Evolutionary conservation across 2,329 filamentous ascomycete genomes (phyloP).

Genomic region (Ophiosphaerella narmari): DNA sequence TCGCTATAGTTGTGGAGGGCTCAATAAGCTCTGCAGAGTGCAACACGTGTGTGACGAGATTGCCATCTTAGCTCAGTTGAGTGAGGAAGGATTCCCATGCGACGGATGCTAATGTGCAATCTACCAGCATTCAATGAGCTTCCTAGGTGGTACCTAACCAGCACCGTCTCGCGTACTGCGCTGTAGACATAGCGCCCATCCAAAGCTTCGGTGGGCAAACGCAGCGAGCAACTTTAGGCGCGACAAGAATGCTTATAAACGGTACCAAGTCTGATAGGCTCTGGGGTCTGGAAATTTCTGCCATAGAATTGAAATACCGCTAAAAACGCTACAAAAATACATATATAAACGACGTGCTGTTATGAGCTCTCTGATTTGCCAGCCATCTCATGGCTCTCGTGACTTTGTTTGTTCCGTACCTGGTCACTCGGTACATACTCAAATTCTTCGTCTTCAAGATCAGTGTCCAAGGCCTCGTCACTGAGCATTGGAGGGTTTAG

Average conservation of each 20-base stretch:
- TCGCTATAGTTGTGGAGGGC: neutral
- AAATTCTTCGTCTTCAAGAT: constrained; percentile 32
- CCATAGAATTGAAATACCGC: neutral
- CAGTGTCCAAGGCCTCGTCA: constrained; percentile 46
- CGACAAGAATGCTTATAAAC: too few relatives aligned
- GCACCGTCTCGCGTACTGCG: neutral
- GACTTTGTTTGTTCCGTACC: constrained; percentile 21
- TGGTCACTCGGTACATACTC: constrained; percentile 27
- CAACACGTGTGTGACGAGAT: constrained; percentile 11
- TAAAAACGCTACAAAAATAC: constrained; percentile 4
- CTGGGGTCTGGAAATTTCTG: neutral
- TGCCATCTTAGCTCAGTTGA: too few relatives aligned
- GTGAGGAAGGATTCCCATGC: too few relatives aligned
- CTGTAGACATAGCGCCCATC: too few relatives aligned
- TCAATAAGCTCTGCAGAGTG: constrained; percentile 10
- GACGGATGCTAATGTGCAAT: too few relatives aligned
- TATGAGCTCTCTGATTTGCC: constrained; percentile 21
- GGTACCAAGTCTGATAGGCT: too few relatives aligned
- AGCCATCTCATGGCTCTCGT: constrained; percentile 30
- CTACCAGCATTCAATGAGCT: neutral
- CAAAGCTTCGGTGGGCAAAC: too few relatives aligned
- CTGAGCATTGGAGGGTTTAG: constrained; percentile 53
- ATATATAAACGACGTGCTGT: neutral
- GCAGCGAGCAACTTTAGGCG: too few relatives aligned
- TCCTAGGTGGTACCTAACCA: neutral